A percentile compares a stretch with the other conserved stretches of the same genome.
Evolutionary conservation across 768 basidiomycete species (phyloP).

Genomic region (Tulasnella sp.): DNA sequence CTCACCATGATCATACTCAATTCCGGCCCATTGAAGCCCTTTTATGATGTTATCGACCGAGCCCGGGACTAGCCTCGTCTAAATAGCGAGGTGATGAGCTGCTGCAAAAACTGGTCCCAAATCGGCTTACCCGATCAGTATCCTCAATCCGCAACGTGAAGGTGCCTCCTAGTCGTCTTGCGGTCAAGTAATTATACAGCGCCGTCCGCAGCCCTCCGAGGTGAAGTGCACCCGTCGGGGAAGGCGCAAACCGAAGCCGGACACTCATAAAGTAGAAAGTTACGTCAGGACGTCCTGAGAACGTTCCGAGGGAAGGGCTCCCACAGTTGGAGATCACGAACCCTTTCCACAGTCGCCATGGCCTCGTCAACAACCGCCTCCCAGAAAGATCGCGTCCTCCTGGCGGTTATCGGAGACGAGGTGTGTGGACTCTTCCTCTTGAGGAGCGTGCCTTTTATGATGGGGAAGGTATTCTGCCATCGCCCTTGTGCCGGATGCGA

Average conservation of each 20-base stretch:
- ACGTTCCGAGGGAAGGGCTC: too few relatives aligned
- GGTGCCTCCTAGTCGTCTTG: constrained; percentile 67
- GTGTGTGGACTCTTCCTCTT: constrained; percentile 32
- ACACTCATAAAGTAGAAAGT: too few relatives aligned
- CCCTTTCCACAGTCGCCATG: too few relatives aligned
- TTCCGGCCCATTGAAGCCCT: constrained; percentile 79
- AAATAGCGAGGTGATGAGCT: neutral
- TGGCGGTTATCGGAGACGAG: constrained; percentile 97
- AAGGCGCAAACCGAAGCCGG: constrained; percentile 79
- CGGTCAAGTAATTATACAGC: constrained; percentile 80
- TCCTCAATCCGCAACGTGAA: constrained; percentile 93
- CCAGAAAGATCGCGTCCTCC: constrained; percentile 52
- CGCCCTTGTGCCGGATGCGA: neutral
- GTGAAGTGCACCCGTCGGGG: constrained; percentile 89
- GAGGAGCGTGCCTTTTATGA: constrained; percentile 14
- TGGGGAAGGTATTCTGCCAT: neutral
- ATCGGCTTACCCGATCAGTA: constrained; percentile 68
- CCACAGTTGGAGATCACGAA: too few relatives aligned
- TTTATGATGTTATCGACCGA: constrained; percentile 69
- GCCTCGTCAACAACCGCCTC: constrained; percentile 9
- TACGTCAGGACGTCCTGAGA: too few relatives aligned
- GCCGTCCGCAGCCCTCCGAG: constrained; percentile 92
- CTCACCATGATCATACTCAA: constrained; percentile 84
- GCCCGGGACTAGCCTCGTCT: constrained; percentile 73
- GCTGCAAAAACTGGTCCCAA: neutral